Conservation (phyloP, 2,329 filamentous ascomycete species). For the Cadophora gregata region DNA sequence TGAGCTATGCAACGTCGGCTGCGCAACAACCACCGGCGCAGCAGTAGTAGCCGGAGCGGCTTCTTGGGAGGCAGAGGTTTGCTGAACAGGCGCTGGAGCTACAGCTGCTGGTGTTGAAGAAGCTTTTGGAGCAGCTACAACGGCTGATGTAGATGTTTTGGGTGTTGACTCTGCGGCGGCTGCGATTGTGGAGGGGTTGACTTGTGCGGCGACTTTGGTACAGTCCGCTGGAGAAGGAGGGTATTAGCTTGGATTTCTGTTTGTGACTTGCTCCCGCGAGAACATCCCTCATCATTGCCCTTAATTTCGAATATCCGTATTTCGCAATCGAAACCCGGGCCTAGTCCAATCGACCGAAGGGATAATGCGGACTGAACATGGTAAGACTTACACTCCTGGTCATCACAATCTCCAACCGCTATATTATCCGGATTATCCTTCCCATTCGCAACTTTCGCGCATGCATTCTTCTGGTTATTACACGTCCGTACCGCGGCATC, state of each 20-base stretch:
- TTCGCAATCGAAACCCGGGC: too few species aligned
- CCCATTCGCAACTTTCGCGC: conserved; percentile 29
- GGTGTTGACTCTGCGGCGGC: neutral
- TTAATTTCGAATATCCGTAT: too few species aligned
- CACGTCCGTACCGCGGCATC: conserved; percentile 29
- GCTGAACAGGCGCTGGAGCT: neutral
- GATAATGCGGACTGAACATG: neutral
- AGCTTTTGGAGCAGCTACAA: neutral
- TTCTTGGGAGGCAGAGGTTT: neutral
- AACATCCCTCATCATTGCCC: too few species aligned
- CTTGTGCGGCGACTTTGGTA: neutral
- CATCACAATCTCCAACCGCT: conserved; percentile 28
- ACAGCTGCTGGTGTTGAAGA: neutral
- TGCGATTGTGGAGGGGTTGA: neutral
- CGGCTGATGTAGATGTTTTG: neutral
- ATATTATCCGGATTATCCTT: conserved; percentile 19
- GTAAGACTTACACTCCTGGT: conserved; percentile 29
- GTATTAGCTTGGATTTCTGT: neutral
- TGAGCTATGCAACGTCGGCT: conserved; percentile 23
- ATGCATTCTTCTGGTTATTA: conserved; percentile 33
- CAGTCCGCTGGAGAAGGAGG: neutral
- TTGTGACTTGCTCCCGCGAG: too few species aligned
- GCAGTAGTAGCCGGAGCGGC: conserved; percentile 5
- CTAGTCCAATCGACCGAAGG: too few species aligned
- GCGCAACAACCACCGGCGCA: conserved; percentile 8